Percentiles rank a stretch among this genome's conserved stretches.
These are phyloP conservation scores for Backusella tuberculispora DNA, from an alignment of 192 early-diverging fungal genomes.

Conservation along the genomic window DNA sequence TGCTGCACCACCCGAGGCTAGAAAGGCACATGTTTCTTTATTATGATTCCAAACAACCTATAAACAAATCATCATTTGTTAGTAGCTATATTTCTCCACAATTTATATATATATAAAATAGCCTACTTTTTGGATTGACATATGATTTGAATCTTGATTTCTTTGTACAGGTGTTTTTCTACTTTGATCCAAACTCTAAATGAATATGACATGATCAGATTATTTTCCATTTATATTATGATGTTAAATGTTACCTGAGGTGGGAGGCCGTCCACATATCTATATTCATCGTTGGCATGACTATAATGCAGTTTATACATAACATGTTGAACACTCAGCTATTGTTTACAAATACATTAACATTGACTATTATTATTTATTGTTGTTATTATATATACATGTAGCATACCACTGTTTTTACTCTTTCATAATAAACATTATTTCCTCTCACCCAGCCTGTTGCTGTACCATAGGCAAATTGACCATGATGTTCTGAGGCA, in stretches of 20 bases:
- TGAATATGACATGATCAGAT: background rate
- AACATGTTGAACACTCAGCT: conserved; percentile 5
- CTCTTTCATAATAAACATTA: conserved; percentile 21
- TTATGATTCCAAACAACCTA: conserved; percentile 39
- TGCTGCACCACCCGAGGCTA: conserved; percentile 31
- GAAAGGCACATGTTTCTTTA: conserved; percentile 14
- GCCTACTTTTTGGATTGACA: conserved; percentile 22
- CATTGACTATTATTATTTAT: background rate
- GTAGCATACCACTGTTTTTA: conserved; percentile 14
- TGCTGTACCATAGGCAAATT: background rate
- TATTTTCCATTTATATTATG: too few species aligned
- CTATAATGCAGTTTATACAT: conserved; percentile 29
- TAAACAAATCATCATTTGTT: background rate
- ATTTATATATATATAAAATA: background rate
- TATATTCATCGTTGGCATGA: conserved; percentile 15
- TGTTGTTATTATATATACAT: background rate
- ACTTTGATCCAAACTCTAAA: background rate
- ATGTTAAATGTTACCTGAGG: conserved; percentile 8
- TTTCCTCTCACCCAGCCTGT: conserved; percentile 28
- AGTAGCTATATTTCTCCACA: background rate
- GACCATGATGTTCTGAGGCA: conserved; percentile 12
- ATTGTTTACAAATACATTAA: background rate
- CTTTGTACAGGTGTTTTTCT: background rate
- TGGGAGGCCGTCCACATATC: conserved; percentile 31
- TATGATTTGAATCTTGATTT: background rate